Evolutionary conservation across 176 grass and related monocot species (phyloP).

Genomic region (Secale cereale): DNA sequence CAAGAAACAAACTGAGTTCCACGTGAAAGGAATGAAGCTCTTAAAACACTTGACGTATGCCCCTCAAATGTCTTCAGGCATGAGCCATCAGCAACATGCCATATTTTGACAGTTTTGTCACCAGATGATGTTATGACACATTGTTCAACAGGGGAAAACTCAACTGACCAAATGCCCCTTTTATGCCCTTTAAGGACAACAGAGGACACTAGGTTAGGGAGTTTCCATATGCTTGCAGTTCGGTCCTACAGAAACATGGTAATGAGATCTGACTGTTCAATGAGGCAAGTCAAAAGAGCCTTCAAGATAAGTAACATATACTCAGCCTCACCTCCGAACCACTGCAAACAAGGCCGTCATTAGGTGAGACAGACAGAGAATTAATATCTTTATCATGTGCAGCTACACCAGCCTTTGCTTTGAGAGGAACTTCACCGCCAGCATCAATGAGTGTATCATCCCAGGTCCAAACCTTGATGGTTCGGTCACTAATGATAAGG

Average conservation of each 20-base stretch:
- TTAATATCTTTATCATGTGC: conserved; percentile 99
- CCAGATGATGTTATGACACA: conserved; percentile 90
- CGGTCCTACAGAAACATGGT: conserved; percentile 59
- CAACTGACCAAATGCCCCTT: conserved; percentile 93
- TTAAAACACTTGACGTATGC: conserved; percentile 80
- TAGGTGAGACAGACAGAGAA: conserved; percentile 75
- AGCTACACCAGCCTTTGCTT: conserved; percentile 81
- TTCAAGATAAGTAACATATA: conserved; percentile 15
- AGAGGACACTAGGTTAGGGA: conserved; percentile 69
- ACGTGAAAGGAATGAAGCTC: conserved; percentile 75
- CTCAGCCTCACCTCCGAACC: conserved; percentile 74
- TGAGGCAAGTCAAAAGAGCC: conserved; percentile 9
- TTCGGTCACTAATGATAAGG: conserved; percentile 58
- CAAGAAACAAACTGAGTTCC: conserved; percentile 89
- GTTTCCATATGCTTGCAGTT: conserved; percentile 92
- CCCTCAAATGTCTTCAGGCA: conserved; percentile 98
- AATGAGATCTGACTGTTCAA: conserved; percentile 18
- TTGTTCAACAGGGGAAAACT: conserved; percentile 96
- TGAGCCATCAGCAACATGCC: conserved; percentile 78
- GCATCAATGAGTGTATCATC: conserved; percentile 41
- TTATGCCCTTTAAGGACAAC: conserved; percentile 81
- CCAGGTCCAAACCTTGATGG: conserved; percentile 88
- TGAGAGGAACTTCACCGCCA: conserved; percentile 58
- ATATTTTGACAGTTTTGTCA: conserved; percentile 94
- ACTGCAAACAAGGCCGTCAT: conserved; percentile 91